Percentiles rank a stretch among this genome's conserved stretches.
phyloP scores from a whole-genome alignment of 257 asterid genomes.

The Lycium ferocissimum region DNA sequence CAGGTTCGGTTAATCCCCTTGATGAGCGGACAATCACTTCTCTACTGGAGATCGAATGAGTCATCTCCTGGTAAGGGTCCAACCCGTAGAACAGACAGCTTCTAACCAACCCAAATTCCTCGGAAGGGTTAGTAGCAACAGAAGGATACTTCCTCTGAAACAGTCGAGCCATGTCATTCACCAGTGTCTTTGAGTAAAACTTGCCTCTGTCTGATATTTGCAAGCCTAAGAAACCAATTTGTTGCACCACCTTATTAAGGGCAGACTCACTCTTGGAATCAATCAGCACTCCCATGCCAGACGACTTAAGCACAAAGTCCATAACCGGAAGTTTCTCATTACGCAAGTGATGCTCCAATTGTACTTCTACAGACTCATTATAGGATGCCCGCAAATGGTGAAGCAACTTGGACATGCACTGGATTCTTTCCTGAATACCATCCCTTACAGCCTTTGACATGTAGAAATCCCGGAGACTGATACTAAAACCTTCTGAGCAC shows the following conservation, averaged over 20 bases:
- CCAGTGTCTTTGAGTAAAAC: slow-evolving; percentile 72
- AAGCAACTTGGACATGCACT: slow-evolving; percentile 55
- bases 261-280: slow-evolving; percentile 96
- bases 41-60: slow-evolving; percentile 90
- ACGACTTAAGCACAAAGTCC: slow-evolving; percentile 65
- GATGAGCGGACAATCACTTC: slow-evolving; percentile 95
- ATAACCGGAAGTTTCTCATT: slow-evolving; percentile 61
- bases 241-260: slow-evolving; percentile 88
- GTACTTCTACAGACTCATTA: slow-evolving; percentile 65
- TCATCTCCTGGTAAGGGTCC: slow-evolving; percentile 93
- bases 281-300: slow-evolving; percentile 70
- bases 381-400: slow-evolving; percentile 53
- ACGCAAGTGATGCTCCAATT: slow-evolving; percentile 69
- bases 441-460: slow-evolving; percentile 58
- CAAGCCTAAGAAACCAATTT: slow-evolving; percentile 83
- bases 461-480: slow-evolving; percentile 74
- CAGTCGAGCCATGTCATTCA: slow-evolving; percentile 67
- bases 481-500: slow-evolving; percentile 74
- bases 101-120: slow-evolving; percentile 79
- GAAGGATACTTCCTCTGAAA: slow-evolving; percentile 75
- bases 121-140: slow-evolving; percentile 58
- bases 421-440: slow-evolving; percentile 57
- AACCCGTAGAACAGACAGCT: slow-evolving; percentile 84
- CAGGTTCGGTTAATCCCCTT: slow-evolving; percentile 95
- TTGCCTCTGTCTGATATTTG: slow-evolving; percentile 78